Percentiles rank a stretch among this genome's conserved stretches.
Conservation (phyloP, 1,139 yeast genomes). For the Yamadazyma triangularis region DNA sequence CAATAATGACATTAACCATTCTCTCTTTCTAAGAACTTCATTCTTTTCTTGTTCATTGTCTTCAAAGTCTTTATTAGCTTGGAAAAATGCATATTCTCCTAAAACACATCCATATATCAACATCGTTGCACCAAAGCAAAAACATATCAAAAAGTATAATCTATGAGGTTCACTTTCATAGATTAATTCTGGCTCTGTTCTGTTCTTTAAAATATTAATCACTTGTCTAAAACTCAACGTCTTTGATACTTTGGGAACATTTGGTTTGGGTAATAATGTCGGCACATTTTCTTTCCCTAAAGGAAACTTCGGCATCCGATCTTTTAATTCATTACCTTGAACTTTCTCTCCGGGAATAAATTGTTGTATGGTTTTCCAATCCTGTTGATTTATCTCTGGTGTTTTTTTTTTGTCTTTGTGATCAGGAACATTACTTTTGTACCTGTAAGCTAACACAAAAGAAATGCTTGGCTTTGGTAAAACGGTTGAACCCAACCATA, state of each 20-base stretch:
- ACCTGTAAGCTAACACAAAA: neutral
- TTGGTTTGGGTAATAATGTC: constrained; percentile 66
- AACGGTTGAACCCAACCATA: too few relatives aligned
- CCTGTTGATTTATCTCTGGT: constrained; percentile 43
- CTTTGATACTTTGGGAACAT: constrained; percentile 63
- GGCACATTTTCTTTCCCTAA: constrained; percentile 64
- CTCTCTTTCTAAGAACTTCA: constrained; percentile 31
- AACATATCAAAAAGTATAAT: constrained; percentile 65
- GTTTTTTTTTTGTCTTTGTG: neutral
- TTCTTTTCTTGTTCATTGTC: constrained; percentile 50
- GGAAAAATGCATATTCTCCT: constrained; percentile 54
- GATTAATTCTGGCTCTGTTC: constrained; percentile 64
- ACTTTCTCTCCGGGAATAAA: constrained; percentile 60
- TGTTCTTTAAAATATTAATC: constrained; percentile 52
- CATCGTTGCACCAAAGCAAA: constrained; percentile 64
- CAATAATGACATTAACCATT: constrained; percentile 29
- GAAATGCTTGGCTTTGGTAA: neutral
- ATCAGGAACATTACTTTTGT: too few relatives aligned
- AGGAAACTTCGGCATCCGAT: constrained; percentile 61
- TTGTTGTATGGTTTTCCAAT: constrained; percentile 43
- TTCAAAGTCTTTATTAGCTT: constrained; percentile 53
- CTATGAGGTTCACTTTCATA: constrained; percentile 85
- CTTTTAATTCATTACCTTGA: constrained; percentile 44
- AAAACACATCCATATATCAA: constrained; percentile 63
- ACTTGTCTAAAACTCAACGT: constrained; percentile 58